phyloP scores from a whole-genome alignment of 2,329 filamentous ascomycete species.

The Fusarium newnesense region DNA sequence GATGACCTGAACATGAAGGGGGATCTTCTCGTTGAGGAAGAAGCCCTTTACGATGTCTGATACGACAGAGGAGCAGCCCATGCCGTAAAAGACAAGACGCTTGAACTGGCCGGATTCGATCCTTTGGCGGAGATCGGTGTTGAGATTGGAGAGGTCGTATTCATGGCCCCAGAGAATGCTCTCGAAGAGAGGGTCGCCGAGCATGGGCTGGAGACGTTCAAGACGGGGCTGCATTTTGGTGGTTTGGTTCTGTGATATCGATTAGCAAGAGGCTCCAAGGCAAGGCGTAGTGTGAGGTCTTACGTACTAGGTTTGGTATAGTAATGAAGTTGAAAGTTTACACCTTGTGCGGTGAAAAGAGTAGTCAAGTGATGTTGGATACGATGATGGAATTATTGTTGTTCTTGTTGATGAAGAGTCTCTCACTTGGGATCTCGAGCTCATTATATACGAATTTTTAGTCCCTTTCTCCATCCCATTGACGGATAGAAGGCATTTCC shows the following conservation, averaged over 20 bases:
- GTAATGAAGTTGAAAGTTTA: not conserved
- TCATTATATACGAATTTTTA: not conserved
- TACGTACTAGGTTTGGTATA: not conserved
- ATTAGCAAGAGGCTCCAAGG: not conserved
- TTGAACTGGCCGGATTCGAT: not conserved
- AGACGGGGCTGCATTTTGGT: slow-evolving; percentile 3
- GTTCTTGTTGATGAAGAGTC: not conserved
- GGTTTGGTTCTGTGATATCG: rapidly evolving
- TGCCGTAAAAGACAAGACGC: not conserved
- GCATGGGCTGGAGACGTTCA: slow-evolving; percentile 3
- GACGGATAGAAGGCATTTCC: not conserved
- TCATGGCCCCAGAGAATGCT: slow-evolving; percentile 5
- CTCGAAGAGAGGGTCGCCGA: slow-evolving; percentile 4
- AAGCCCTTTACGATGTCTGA: not conserved
- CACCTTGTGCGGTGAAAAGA: not conserved
- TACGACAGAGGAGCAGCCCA: not conserved
- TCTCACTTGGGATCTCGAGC: rapidly evolving
- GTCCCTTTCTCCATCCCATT: not conserved
- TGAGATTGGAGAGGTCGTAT: slow-evolving; percentile 1
- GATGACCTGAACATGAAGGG: not conserved
- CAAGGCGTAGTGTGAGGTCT: rapidly evolving
- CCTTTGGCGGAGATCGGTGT: not conserved
- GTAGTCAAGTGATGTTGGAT: not conserved
- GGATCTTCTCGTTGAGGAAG: not conserved
- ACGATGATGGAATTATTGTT: not conserved